Evolutionary conservation across 345 rosid genomes (phyloP), one percentile per base, ranked within the genome.

Genomic region (Pugionium dolabratum): DNA sequence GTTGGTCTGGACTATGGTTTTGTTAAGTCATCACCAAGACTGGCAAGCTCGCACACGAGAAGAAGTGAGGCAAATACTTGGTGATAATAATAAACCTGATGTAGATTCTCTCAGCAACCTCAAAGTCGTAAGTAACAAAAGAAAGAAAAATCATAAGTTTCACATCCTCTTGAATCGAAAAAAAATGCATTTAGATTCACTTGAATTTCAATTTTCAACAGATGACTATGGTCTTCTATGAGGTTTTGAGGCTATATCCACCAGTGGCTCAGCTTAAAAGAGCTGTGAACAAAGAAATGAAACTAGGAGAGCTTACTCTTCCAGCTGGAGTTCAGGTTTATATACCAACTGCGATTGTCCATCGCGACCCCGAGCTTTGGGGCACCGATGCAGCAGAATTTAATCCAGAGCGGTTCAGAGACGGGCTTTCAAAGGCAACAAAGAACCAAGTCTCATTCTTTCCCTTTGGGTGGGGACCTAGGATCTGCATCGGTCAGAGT

Each of bases 401-500:
- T 82, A 85, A 85, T 2, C 95, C 91, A 0, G 80, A 80, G 59
- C 65, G 95, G 55, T 88, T 88, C 70, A 53, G 71, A 0, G 83
- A 85, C 1, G 91, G 95, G 9, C 68, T 88, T 55, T 79, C 83
- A 11, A 79, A 81, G 66, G 95, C 87, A 8, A 80, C 86, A 0
- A 82, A 84, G 79, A 81, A 82, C 29, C 86, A 77, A 9, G 72
- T 69, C 10, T 81, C 79, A 1, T 85, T 80, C 44, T 78, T 84
- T 7, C 91, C 95, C 7, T 84, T 85, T 50, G 86, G 91, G 25
- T 60, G 86, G 82, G 73, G 91, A 55, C 81, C 83, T 0, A 73
- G 89, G 35, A 81, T 80, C 25, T 88, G 95, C 74, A 79, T 88
- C 1, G 91, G 91, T 31, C 87, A 82, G 74, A 88, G 79, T 57